Base-by-base conservation (phyloP, 1,284 basidiomycete species). In the Leucoagaricus sp. region DNA sequence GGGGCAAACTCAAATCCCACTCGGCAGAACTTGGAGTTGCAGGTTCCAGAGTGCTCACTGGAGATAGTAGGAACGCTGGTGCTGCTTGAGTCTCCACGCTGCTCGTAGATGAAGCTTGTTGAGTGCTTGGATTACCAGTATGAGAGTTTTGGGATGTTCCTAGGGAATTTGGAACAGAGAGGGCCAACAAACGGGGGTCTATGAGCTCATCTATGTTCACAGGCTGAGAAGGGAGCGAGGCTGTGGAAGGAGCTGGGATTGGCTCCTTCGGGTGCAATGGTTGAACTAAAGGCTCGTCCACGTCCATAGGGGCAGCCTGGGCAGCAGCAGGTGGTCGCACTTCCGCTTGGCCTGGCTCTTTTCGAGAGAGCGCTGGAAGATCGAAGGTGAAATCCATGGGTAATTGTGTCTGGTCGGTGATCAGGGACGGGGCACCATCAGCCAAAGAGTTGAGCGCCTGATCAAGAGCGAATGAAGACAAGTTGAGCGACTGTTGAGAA, bases 1-100 rank as follows among this genome's bases (percentile, higher is more conserved):
- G 68, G 3, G 69, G 67, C 34, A 60, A 49, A n/a, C 64, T 63
- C 19, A 67, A 48, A 45, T 75, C 72, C 71, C 72, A 75, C 12
- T 38, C 60, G 2, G 67, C 67, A 2, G 71, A 72, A 25, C 60
- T 68, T 8, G 75, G 74, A 7, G 75, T 75, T 8, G 63, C 54
- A 3, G 73, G 71, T 34, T 64, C 69, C 28, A 64, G 53, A 0
- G 74, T 68, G 53, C 68, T 70, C 46, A 62, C 59, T 1, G 55
- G 49, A 3, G 72, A 73, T 7, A 65, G 63, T 19, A 63, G 63
- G 67, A 67, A 40, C 63, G 42, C 21, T 53, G 15, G 65, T 53
- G 61, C 57, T 33, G 60, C 34, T 41, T 19, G 40, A 41, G 8
- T 19, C 29, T 33, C 53, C 15, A 42, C n/a, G 17, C 25, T 40